Conservation (phyloP, 1,284 basidiomycete species). For the Trichosporon coremiiforme region DNA sequence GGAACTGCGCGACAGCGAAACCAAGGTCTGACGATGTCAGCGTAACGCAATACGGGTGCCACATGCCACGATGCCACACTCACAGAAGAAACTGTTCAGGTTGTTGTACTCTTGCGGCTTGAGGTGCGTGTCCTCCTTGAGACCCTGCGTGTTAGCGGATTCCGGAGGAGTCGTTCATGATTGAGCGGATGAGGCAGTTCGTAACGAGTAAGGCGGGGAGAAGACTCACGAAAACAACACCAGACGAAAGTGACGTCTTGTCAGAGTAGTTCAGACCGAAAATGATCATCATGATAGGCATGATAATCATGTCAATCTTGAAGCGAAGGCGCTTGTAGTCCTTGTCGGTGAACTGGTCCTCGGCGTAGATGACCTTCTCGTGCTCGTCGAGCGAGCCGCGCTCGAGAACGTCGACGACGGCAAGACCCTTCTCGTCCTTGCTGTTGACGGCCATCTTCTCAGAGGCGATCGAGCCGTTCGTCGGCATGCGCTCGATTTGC, state of each 20-base stretch:
- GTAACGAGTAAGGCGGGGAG: no score
- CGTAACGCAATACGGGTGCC: background rate
- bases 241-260: constrained; percentile 27
- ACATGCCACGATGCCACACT: background rate
- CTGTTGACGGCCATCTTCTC: background rate
- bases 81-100: constrained; percentile 29
- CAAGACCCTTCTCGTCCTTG: background rate
- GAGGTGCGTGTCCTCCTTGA: constrained; percentile 37
- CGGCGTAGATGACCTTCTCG: constrained; percentile 28
- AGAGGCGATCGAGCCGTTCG: background rate
- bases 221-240: constrained; percentile 28
- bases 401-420: background rate
- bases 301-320: constrained; percentile 30
- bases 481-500: constrained; percentile 1
- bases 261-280: constrained; percentile 28
- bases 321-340: constrained; percentile 28
- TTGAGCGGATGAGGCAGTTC: no score
- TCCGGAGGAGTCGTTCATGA: no score
- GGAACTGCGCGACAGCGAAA: constrained; percentile 37
- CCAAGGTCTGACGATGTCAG: constrained; percentile 29
- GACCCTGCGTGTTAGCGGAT: background rate
- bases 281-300: constrained; percentile 27
- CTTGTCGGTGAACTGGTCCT: constrained; percentile 24
- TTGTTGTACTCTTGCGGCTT: constrained; percentile 38
- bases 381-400: constrained; percentile 17